Evolutionary conservation across 2,329 filamentous ascomycete genomes (phyloP).

Genomic region (Trichoderma gracile): DNA sequence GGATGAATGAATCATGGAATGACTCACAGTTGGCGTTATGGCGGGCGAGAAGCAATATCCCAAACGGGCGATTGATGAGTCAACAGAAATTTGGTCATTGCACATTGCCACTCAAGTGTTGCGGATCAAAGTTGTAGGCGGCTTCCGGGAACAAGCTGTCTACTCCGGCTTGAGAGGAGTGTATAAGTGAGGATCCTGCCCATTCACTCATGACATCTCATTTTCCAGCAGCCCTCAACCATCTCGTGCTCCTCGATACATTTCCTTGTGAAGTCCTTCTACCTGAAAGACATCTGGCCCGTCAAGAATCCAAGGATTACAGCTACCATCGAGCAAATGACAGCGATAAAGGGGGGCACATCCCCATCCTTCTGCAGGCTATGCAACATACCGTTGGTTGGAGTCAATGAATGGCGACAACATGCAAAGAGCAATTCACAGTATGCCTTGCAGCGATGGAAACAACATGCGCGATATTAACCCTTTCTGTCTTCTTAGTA

Average conservation of each 20-base stretch:
- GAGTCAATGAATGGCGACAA: slow-evolving; percentile 28
- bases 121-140: no score
- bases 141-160: neutral
- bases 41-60: neutral
- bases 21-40: slow-evolving; percentile 1
- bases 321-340: slow-evolving; percentile 4
- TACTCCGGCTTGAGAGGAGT: no score
- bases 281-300: neutral
- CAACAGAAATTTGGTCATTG: neutral
- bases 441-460: slow-evolving; percentile 24
- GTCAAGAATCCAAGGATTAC: slow-evolving; percentile 9
- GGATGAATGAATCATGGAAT: neutral
- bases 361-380: slow-evolving; percentile 30
- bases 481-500: slow-evolving; percentile 22
- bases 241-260: no score
- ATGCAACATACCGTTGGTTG: slow-evolving; percentile 29
- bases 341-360: slow-evolving; percentile 24
- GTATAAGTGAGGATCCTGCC: no score
- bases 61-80: slow-evolving; percentile 17
- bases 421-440: slow-evolving; percentile 33
- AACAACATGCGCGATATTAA: slow-evolving; percentile 4
- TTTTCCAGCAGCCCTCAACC: no score
- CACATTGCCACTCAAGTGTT: neutral
- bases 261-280: neutral
- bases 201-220: no score